Evolutionary conservation across 208 protist genomes (phyloP).

Genomic region (Balamuthia mandrillaris): DNA sequence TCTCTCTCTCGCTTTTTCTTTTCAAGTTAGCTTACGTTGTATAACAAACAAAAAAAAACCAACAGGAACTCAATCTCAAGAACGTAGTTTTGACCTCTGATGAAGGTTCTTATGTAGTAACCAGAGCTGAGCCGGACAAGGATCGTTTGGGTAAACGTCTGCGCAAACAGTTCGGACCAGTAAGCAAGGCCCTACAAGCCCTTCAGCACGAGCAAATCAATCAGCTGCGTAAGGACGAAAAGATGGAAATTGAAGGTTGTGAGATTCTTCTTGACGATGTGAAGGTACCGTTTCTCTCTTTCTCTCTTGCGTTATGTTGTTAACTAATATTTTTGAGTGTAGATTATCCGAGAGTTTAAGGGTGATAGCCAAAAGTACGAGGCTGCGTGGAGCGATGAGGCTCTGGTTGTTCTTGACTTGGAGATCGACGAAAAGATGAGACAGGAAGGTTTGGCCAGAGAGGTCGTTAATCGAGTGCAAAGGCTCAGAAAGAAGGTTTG

Average conservation of each 20-base stretch:
- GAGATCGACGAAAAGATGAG: constrained; percentile 70
- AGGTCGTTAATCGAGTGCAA: constrained; percentile 92
- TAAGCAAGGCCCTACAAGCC: constrained; percentile 73
- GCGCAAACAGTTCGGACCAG: constrained; percentile 83
- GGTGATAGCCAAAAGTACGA: constrained; percentile 37
- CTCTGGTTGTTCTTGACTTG: constrained; percentile 65
- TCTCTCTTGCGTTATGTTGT: constrained; percentile 5
- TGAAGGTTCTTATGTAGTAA: neutral
- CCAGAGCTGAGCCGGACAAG: neutral
- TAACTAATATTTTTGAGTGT: neutral
- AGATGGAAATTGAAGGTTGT: neutral
- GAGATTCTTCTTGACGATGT: neutral
- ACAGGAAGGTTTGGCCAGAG: constrained; percentile 83
- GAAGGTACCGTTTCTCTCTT: neutral
- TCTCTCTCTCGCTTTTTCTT: neutral
- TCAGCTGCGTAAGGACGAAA: neutral
- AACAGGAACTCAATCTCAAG: neutral
- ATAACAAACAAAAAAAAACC: neutral
- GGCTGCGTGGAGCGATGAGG: constrained; percentile 43
- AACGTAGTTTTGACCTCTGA: neutral
- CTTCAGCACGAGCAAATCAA: constrained; percentile 21
- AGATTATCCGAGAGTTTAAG: constrained; percentile 32
- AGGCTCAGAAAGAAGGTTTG: constrained; percentile 91
- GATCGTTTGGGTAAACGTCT: constrained; percentile 21
- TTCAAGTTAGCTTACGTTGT: neutral